Evolutionary conservation across 257 asterid species (phyloP).

Genomic region (Phtheirospermum japonicum): DNA sequence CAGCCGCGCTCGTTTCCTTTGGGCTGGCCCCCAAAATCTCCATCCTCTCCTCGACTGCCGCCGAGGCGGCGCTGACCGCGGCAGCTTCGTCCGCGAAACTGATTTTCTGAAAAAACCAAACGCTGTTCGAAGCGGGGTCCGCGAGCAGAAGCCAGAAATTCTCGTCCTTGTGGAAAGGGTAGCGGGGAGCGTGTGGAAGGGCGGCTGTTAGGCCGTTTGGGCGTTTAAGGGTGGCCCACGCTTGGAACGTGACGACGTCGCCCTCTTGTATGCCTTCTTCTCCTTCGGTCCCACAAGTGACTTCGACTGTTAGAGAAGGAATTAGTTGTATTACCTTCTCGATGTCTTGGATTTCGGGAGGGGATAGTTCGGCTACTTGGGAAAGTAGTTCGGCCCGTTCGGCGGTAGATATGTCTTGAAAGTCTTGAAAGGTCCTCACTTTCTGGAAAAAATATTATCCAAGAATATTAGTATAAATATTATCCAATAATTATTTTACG

Average conservation of each 20-base stretch:
- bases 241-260: conserved; percentile 69
- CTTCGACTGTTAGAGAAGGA: conserved; percentile 63
- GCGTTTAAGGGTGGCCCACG: conserved; percentile 79
- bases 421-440: conserved; percentile 54
- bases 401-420: conserved; percentile 48
- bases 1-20: conserved; percentile 53
- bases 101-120: conserved; percentile 78
- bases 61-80: conserved; percentile 65
- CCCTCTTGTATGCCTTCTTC: conserved; percentile 93
- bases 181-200: conserved; percentile 72
- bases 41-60: conserved; percentile 62
- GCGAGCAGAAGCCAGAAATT: conserved; percentile 89
- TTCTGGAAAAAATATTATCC: conserved; percentile 55
- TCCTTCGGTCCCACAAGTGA: conserved; percentile 83
- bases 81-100: conserved; percentile 60
- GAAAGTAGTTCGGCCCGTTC: conserved; percentile 70
- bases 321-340: conserved; percentile 75
- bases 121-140: conserved; percentile 57
- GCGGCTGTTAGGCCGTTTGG: conserved; percentile 64
- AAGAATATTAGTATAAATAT: background rate
- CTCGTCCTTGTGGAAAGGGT: conserved; percentile 86
- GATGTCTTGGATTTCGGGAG: conserved; percentile 54
- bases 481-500: background rate
- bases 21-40: conserved; percentile 56
- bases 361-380: conserved; percentile 54